phyloP scores from a whole-genome alignment of 2,329 filamentous ascomycete genomes.

The Venturia effusa region DNA sequence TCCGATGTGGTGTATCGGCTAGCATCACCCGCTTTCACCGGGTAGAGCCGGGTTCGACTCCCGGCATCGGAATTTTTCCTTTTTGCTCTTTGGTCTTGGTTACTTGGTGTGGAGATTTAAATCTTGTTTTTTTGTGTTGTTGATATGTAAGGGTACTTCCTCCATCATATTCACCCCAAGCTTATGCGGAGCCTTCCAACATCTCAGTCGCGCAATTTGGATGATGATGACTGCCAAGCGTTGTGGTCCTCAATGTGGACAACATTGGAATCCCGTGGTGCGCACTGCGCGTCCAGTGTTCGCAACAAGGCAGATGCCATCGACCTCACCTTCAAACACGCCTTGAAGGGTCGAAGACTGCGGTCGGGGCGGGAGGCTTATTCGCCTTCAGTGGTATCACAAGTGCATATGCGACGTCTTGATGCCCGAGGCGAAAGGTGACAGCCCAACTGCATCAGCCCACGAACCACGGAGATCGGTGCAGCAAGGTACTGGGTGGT shows the following conservation, averaged over 20 bases:
- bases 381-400: not conserved
- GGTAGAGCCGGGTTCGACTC: constrained; percentile 6
- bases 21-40: constrained; percentile 6
- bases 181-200: too few species aligned
- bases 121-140: too few species aligned
- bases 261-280: too few species aligned
- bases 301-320: too few species aligned
- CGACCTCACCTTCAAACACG: not conserved
- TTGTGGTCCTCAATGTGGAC: too few species aligned
- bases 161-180: too few species aligned
- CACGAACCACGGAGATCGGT: not conserved
- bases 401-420: not conserved
- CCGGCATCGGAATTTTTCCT: not conserved
- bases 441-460: not conserved
- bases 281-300: too few species aligned
- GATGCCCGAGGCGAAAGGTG: not conserved
- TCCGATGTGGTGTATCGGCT: constrained; percentile 6
- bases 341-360: not conserved
- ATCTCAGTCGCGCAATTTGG: too few species aligned
- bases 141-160: too few species aligned
- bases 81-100: not conserved
- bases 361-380: not conserved
- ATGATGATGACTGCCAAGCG: too few species aligned
- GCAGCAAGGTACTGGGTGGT: not conserved
- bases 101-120: not conserved